Evolutionary conservation across 441 rosid species (phyloP), one percentile per base, ranked within the genome.

Genomic region (Gossypium trilobum): DNA sequence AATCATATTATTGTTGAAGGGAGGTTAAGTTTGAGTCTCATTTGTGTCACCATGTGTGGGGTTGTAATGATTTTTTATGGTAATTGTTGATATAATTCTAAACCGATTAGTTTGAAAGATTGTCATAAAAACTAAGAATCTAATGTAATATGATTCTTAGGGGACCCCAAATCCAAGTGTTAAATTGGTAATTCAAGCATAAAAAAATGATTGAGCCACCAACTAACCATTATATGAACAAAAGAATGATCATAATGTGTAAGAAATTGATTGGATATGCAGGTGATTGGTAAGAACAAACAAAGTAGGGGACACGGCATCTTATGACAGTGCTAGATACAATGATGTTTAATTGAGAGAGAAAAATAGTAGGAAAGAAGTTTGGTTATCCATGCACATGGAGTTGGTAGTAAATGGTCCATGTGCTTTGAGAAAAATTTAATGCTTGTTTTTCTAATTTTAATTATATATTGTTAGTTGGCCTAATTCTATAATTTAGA

Each of bases 401-500:
- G 22, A 46, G 70, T 46, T 46, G 56, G 57, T 66, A 33, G 56
- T 23, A 1, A 44, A 25, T 16, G 56, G 20, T 33, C 70, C 70
- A 66, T 66, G 56, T 46, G 70, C 70, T 46, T 66, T 23, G 55
- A 11, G 39, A 66, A 65, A 66, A 65, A 11, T 44, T 65, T 65
- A 66, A 65, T 65, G 55, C 25, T 20, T 64, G 27, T 9, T 8
- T 51, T 14, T 51, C 17, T 14, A 16, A 5, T 10, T 16, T 13
- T 17, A 20, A 10, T 33, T 39, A 23, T 16, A 6, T 36, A 8
- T 4, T 22, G 73, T 64, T 57, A 14, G 77, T 63, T 79, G 79
- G 56, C 50, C 73, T 60, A 73, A 75, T 71, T 66, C 50, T 9
- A 59, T 22, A 36, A 39, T 5, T 57, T 10, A 31, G 13, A 51